These are phyloP conservation scores for Acaromyces ingoldii DNA, from an alignment of 1,284 basidiomycete species.

Conservation along the genomic window DNA sequence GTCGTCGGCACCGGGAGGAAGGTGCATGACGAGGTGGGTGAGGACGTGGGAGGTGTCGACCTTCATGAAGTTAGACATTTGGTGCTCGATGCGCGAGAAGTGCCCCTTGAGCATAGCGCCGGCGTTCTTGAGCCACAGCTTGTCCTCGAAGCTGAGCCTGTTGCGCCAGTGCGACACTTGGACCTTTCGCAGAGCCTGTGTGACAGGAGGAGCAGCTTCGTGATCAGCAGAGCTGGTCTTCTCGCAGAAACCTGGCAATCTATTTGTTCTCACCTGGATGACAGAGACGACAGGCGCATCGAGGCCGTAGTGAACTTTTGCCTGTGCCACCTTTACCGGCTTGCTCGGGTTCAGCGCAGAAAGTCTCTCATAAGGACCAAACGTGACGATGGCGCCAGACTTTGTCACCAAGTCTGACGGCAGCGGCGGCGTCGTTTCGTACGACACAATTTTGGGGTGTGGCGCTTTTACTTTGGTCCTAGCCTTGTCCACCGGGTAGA, in stretches of 20 bases:
- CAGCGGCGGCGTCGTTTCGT: slow-evolving; percentile 57
- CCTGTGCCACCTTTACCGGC: slow-evolving; percentile 13
- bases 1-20: slow-evolving; percentile 73
- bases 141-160: slow-evolving; percentile 88
- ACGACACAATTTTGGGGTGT: slow-evolving; percentile 64
- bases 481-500: slow-evolving; percentile 74
- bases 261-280: slow-evolving; percentile 57
- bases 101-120: slow-evolving; percentile 93
- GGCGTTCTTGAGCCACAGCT: slow-evolving; percentile 74
- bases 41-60: slow-evolving; percentile 65
- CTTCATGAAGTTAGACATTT: slow-evolving; percentile 65
- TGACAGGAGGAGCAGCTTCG: neutral
- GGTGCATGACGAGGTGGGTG: slow-evolving; percentile 64
- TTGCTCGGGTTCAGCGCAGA: slow-evolving; percentile 56
- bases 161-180: slow-evolving; percentile 97
- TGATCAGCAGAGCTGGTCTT: neutral
- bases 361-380: slow-evolving; percentile 76
- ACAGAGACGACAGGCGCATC: slow-evolving; percentile 75
- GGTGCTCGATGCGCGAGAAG: slow-evolving; percentile 86
- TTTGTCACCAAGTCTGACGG: slow-evolving; percentile 63
- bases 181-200: slow-evolving; percentile 60
- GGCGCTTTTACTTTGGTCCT: slow-evolving; percentile 77
- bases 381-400: slow-evolving; percentile 73
- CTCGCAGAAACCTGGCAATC: neutral
- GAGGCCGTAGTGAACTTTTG: slow-evolving; percentile 74